Conservation (phyloP, 1,139 yeast genomes). For the Kodamaea sp. region DNA sequence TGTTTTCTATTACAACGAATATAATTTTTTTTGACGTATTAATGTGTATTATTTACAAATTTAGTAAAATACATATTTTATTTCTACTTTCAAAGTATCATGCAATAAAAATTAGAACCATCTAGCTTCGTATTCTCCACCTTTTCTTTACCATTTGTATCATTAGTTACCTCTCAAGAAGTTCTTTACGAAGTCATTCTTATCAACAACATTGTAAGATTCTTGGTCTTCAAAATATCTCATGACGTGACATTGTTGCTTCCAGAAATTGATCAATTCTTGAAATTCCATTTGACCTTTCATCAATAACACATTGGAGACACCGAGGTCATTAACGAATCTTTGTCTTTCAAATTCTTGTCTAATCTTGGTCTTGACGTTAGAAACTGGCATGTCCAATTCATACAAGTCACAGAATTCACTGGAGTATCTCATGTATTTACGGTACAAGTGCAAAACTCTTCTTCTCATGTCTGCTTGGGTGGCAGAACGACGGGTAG, state of each 20-base stretch:
- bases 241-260: slow-evolving; percentile 82
- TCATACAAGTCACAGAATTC: slow-evolving; percentile 70
- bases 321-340: slow-evolving; percentile 61
- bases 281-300: slow-evolving; percentile 92
- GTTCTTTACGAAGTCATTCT: slow-evolving; percentile 61
- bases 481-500: slow-evolving; percentile 66
- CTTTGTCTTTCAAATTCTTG: slow-evolving; percentile 88
- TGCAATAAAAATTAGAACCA: slow-evolving; percentile 5
- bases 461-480: slow-evolving; percentile 60
- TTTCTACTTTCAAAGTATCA: slow-evolving; percentile 4
- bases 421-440: slow-evolving; percentile 61
- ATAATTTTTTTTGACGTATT: too few species aligned
- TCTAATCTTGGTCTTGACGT: slow-evolving; percentile 78
- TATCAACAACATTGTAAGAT: slow-evolving; percentile 44
- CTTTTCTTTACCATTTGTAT: slow-evolving; percentile 1
- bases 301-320: slow-evolving; percentile 65
- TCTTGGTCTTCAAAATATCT: slow-evolving; percentile 73
- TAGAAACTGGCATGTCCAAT: slow-evolving; percentile 78
- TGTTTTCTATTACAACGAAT: too few species aligned
- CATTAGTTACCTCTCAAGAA: slow-evolving; percentile 58
- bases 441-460: slow-evolving; percentile 69
- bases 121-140: neutral
- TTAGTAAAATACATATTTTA: slow-evolving; percentile 4
- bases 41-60: neutral
- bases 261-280: slow-evolving; percentile 87